These are phyloP conservation scores for Thalassiosira mediterranea DNA, from an alignment of 352 stramenopile species.

Conservation along the genomic window DNA sequence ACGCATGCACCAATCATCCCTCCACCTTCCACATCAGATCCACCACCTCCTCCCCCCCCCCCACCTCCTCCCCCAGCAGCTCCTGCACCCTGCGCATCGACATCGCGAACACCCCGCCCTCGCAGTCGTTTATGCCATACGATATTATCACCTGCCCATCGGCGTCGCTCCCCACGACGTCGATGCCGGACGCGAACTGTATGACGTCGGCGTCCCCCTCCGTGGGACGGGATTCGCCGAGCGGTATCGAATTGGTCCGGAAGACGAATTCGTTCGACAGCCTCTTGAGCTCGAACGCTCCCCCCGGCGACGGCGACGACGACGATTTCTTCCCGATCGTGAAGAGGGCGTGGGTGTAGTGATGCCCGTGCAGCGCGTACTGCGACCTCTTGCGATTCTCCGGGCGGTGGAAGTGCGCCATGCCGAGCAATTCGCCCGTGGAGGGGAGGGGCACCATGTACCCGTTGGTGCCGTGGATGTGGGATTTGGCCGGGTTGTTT, in stretches of 20 bases:
- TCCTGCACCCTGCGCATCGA: conserved; percentile 48
- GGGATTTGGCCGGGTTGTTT: conserved; percentile 53
- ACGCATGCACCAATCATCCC: too few species aligned
- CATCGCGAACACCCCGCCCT: conserved; percentile 64
- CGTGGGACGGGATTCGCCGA: conserved; percentile 6
- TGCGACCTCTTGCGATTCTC: conserved; percentile 62
- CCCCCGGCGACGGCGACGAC: background rate
- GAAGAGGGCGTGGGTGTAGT: conserved; percentile 84
- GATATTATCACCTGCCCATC: conserved; percentile 56
- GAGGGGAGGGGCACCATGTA: conserved; percentile 73
- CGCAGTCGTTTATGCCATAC: conserved; percentile 84
- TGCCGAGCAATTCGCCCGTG: conserved; percentile 67
- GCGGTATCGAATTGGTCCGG: conserved; percentile 30
- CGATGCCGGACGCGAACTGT: conserved; percentile 78
- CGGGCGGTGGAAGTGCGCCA: conserved; percentile 81
- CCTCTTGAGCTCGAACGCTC: conserved; percentile 55
- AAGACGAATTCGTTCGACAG: conserved; percentile 78
- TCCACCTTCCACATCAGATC: conserved; percentile 60
- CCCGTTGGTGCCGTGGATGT: conserved; percentile 81
- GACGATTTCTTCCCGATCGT: conserved; percentile 55
- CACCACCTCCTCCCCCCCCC: conserved; percentile 63
- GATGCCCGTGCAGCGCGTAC: conserved; percentile 79
- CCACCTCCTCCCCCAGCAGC: conserved; percentile 62
- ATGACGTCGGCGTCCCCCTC: conserved; percentile 77
- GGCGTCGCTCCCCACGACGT: conserved; percentile 49